Conservation (phyloP, 768 basidiomycete genomes). For the Mycena pura region DNA sequence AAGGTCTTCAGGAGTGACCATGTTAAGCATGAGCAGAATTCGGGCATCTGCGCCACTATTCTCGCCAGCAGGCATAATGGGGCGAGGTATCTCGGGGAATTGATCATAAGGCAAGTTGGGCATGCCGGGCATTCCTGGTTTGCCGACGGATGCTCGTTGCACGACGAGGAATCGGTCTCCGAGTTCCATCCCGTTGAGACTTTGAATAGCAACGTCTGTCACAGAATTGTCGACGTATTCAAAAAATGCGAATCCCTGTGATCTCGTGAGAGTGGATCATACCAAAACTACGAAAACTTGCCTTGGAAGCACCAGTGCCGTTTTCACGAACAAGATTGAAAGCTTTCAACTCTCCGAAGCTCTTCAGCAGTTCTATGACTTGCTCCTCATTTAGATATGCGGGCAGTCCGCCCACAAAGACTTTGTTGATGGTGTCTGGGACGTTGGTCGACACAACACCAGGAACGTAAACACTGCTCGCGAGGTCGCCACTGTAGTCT, state of each 20-base stretch:
- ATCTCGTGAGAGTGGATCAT: constrained; percentile 11
- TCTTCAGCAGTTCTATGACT: constrained; percentile 96
- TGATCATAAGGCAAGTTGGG: constrained; percentile 79
- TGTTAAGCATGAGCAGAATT: constrained; percentile 97
- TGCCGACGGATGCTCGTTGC: constrained; percentile 94
- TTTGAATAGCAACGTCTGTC: constrained; percentile 95
- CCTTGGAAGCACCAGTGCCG: constrained; percentile 88
- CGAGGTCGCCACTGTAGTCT: constrained; percentile 86
- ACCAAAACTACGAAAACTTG: constrained; percentile 34
- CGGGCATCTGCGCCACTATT: constrained; percentile 65
- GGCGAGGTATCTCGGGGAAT: constrained; percentile 84
- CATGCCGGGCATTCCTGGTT: constrained; percentile 69
- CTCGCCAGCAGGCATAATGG: constrained; percentile 88
- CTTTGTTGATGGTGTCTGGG: constrained; percentile 96
- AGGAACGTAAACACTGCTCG: constrained; percentile 77
- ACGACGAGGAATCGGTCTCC: constrained; percentile 96
- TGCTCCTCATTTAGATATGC: constrained; percentile 97
- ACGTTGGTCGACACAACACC: constrained; percentile 97
- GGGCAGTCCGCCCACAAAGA: constrained; percentile 96
- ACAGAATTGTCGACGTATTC: constrained; percentile 91
- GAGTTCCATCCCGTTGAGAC: constrained; percentile 96
- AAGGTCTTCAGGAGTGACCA: constrained; percentile 95
- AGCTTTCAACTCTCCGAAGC: constrained; percentile 95
- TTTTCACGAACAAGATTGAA: constrained; percentile 99
- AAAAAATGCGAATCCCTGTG: constrained; percentile 97